Base-by-base conservation (phyloP, 2,329 filamentous ascomycete species). In the Cladosporium austrohemisphaericum region DNA sequence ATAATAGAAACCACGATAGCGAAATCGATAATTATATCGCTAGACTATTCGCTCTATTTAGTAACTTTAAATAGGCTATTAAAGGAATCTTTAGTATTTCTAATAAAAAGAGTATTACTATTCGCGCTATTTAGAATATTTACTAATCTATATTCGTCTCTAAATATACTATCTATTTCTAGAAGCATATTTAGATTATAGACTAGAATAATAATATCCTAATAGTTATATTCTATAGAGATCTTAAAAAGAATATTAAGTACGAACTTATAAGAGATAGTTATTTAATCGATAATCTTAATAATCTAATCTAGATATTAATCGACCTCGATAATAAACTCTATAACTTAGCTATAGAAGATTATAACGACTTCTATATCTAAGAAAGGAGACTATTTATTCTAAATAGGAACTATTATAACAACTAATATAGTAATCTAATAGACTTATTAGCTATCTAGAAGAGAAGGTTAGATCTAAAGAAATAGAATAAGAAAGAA, bases 231-330 rank as follows among this genome's bases (percentile, higher is more conserved):
- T 49, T 41, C 38, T 11, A 8, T 19, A 14, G 13, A 11, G 14
- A 22, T 22, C 26, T 49, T 5, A 49, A 49, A 19, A 29, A 49
- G 4, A 49, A 40, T 11, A n/a, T 49, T 28, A 49, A 49, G 13
- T 26, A 49, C 16, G 16, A 49, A 43, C 25, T 49, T 7, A 49
- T 49, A 22, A 8, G 7, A 10, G 20, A 41, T 13, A 19, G 22
- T 26, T 9, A 29, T 8, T 33, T 36, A 14, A 49, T 33, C 25
- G 8, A 6, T 9, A 40, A n/a, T 7, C 19, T 33, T 18, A 16
- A 40, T 23, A 35, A 33, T 19, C 13, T 33, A n/a, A 26, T 49
- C 35, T n/a, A 22, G 2, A 38, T 20, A 23, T 28, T 26, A 20
- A 44, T 44, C 13, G 13, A 32, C 9, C 22, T 44, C n/a, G 13